These are phyloP conservation scores for Aspergillus ustus DNA, from an alignment of 2,329 filamentous ascomycete genomes.

Conservation along the genomic window DNA sequence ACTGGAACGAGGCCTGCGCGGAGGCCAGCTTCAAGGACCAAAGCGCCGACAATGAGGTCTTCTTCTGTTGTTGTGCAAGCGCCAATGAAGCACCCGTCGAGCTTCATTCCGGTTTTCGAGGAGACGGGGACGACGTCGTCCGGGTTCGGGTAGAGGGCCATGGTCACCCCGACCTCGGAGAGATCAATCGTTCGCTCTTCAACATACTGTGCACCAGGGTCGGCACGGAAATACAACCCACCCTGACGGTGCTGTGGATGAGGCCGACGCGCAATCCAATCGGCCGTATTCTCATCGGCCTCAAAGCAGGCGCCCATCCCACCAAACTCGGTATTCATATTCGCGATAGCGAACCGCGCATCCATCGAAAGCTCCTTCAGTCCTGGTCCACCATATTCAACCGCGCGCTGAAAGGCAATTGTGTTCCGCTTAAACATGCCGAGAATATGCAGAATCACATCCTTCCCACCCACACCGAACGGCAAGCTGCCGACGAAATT, in stretches of 20 bases:
- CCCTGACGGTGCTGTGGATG: background rate
- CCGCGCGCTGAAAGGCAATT: background rate
- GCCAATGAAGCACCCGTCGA: constrained; percentile 3
- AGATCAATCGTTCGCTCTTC: background rate
- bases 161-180: background rate
- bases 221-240: background rate
- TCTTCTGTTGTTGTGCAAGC: constrained; percentile 8
- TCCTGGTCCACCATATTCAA: background rate
- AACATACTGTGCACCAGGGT: background rate
- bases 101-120: background rate
- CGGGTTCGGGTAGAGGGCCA: constrained; percentile 1
- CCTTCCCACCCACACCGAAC: background rate
- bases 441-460: constrained; percentile 5
- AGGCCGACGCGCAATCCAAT: background rate
- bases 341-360: constrained; percentile 3
- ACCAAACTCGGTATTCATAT: constrained; percentile 1
- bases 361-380: background rate
- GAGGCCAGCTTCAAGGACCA: constrained; percentile 3
- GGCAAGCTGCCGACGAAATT: background rate
- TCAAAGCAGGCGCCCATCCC: background rate
- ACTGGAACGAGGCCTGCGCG: background rate
- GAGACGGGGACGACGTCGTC: background rate
- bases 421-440: background rate
- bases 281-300: background rate
- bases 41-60: background rate